Evolutionary conservation across 1,139 yeast genomes (phyloP).

Genomic region (Hyphopichia buzzinii): DNA sequence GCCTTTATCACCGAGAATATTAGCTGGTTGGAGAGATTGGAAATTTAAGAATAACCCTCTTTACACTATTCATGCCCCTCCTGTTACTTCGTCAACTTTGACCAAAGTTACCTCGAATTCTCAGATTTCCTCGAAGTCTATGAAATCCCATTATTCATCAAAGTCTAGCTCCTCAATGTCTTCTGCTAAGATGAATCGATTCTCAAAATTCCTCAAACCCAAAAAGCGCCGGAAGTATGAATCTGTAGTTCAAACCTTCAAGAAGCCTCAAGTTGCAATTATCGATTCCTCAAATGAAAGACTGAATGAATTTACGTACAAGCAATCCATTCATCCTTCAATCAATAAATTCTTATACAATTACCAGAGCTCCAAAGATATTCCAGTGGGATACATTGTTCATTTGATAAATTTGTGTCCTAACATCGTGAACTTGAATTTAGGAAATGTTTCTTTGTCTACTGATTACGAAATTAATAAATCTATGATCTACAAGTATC

Average conservation of each 20-base stretch:
- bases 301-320: conserved; percentile 5
- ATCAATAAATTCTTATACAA: conserved; percentile 56
- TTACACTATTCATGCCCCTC: conserved; percentile 37
- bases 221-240: conserved; percentile 16
- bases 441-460: conserved; percentile 56
- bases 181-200: conserved; percentile 8
- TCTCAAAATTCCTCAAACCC: conserved; percentile 22
- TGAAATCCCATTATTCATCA: conserved; percentile 9
- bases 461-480: conserved; percentile 53
- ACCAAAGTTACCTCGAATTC: conserved; percentile 28
- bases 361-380: conserved; percentile 59
- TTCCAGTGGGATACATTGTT: conserved; percentile 66
- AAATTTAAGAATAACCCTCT: conserved; percentile 69
- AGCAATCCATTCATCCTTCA: conserved; percentile 47
- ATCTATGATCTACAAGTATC: conserved; percentile 32
- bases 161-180: conserved; percentile 12
- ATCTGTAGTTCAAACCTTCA: neutral
- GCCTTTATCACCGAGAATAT: conserved; percentile 13
- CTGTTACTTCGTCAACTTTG: conserved; percentile 12
- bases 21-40: conserved; percentile 92
- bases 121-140: conserved; percentile 20
- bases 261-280: neutral
- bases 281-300: conserved; percentile 5
- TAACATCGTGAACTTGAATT: conserved; percentile 46
- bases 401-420: conserved; percentile 62